Base-by-base conservation (phyloP, 352 stramenopile species). In the Globisporangium nunn region DNA sequence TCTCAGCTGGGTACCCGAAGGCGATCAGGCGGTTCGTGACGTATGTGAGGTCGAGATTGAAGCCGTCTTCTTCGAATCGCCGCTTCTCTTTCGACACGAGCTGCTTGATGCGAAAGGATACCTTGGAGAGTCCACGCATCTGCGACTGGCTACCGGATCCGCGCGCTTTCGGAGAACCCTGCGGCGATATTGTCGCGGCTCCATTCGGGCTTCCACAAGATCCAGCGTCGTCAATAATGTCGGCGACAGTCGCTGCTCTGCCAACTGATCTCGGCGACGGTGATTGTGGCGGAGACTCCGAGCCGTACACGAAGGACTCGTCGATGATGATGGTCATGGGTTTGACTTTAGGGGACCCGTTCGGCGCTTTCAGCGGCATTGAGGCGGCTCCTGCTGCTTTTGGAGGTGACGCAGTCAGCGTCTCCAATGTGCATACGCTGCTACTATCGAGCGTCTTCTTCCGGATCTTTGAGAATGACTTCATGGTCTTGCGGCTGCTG, bases 31-130 rank as follows among this genome's bases (percentile, higher is more conserved):
- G 73, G 50, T 67, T 65, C 14, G 87, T 93, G 28, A 97, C 84
- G 68, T 97, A 97, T 33, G 86, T 93, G 70, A 97, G 78, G 66
- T 97, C 91, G 52, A 97, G 71, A 54, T 96, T 89, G 69, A 96
- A 97, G 53, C 87, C 89, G 39, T 95, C 83, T 59, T 88, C 76
- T 31, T 76, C 75, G 63, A 92, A 95, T 1, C 89, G 73, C 17
- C 78, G 75, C 71, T 97, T 97, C 59, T 95, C 91, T 67, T 95
- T 93, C 50, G 85, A 96, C 30, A 97, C 89, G 45, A 94, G 65
- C 45, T 97, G 79, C 58, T 91, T 91, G 50, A 91, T 60, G 7
- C 71, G 75, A 29, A 78, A 81, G 6, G 77, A 75, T 52, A 78
- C 62, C 31, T 73, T 58, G 37, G 70, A 78, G n/a, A 78, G 54